phyloP scores from a whole-genome alignment of 352 stramenopile species.

The Globisporangium alternatum region DNA sequence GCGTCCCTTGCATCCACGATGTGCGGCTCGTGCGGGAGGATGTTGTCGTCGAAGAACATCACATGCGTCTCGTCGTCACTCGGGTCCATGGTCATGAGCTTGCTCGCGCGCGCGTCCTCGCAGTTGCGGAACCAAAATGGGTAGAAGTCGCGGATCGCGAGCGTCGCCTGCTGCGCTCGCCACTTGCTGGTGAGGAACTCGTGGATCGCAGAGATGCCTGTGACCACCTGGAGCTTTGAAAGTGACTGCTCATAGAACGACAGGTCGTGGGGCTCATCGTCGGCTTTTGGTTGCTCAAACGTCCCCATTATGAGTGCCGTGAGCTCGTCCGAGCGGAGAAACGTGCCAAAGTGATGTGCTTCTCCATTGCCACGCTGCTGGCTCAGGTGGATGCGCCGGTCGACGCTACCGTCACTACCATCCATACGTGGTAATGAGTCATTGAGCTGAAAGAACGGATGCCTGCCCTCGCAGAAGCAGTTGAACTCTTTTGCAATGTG shows the following conservation, averaged over 20 bases:
- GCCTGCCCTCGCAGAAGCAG: slow-evolving; percentile 60
- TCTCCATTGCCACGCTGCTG: background rate
- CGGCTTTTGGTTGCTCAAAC: slow-evolving; percentile 49
- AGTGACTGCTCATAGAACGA: slow-evolving; percentile 35
- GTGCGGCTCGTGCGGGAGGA: slow-evolving; percentile 58
- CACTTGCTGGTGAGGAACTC: slow-evolving; percentile 46
- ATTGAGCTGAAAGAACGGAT: slow-evolving; percentile 49
- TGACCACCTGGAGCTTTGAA: slow-evolving; percentile 24
- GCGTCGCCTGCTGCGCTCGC: slow-evolving; percentile 45
- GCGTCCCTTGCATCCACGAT: slow-evolving; percentile 61
- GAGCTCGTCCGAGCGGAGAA: slow-evolving; percentile 43
- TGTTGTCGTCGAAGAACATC: slow-evolving; percentile 86
- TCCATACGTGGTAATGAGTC: slow-evolving; percentile 39
- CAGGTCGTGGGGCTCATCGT: slow-evolving; percentile 16
- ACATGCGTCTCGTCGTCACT: slow-evolving; percentile 29
- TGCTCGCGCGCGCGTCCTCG: slow-evolving; percentile 49
- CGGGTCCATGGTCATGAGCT: slow-evolving; percentile 51
- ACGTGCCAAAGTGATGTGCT: slow-evolving; percentile 54
- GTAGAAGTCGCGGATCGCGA: slow-evolving; percentile 78
- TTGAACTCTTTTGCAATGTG: slow-evolving; percentile 78
- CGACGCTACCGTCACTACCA: slow-evolving; percentile 40
- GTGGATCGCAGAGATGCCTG: slow-evolving; percentile 48
- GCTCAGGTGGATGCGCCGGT: slow-evolving; percentile 53
- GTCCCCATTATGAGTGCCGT: slow-evolving; percentile 72
- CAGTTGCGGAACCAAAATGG: slow-evolving; percentile 62